phyloP scores from a whole-genome alignment of 2,329 filamentous ascomycete species.

The Fusarium albidum region DNA sequence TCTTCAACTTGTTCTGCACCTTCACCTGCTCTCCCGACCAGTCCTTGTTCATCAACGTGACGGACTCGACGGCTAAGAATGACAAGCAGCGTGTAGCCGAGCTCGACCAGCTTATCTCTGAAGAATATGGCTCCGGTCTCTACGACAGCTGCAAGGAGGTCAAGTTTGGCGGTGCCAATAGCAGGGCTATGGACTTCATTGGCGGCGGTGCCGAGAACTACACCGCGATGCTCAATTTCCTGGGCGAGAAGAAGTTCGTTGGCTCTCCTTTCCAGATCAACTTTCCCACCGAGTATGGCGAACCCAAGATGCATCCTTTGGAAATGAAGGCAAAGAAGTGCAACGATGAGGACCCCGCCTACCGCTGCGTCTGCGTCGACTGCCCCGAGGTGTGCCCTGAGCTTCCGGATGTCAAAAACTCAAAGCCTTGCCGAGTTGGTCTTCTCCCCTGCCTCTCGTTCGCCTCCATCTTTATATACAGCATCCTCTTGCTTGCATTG shows the following conservation, averaged over 20 bases:
- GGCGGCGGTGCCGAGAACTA: constrained; percentile 95
- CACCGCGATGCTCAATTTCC: constrained; percentile 84
- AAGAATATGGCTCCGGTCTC: constrained; percentile 85
- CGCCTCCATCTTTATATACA: constrained; percentile 86
- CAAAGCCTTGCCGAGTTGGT: constrained; percentile 81
- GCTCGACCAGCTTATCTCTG: constrained; percentile 86
- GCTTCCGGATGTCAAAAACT: constrained; percentile 77
- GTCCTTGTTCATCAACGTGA: constrained; percentile 94
- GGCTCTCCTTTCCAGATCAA: constrained; percentile 99
- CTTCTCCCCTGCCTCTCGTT: constrained; percentile 93
- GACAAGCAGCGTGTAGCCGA: constrained; percentile 78
- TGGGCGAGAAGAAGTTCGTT: constrained; percentile 86
- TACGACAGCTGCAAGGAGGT: constrained; percentile 99
- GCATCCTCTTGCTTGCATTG: constrained; percentile 74
- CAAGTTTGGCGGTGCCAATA: constrained; percentile 95
- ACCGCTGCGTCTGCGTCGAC: constrained; percentile 92
- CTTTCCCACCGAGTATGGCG: constrained; percentile 72
- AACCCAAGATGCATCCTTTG: constrained; percentile 75
- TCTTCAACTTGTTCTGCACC: constrained; percentile 97
- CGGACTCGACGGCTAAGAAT: constrained; percentile 70
- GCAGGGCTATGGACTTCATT: constrained; percentile 94
- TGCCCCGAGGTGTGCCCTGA: constrained; percentile 86
- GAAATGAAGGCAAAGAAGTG: constrained; percentile 82
- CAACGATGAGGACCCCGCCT: constrained; percentile 86
- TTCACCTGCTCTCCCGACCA: constrained; percentile 99